Base-by-base conservation (phyloP, 1,139 yeast genomes). In the Hanseniaspora sp. region DNA sequence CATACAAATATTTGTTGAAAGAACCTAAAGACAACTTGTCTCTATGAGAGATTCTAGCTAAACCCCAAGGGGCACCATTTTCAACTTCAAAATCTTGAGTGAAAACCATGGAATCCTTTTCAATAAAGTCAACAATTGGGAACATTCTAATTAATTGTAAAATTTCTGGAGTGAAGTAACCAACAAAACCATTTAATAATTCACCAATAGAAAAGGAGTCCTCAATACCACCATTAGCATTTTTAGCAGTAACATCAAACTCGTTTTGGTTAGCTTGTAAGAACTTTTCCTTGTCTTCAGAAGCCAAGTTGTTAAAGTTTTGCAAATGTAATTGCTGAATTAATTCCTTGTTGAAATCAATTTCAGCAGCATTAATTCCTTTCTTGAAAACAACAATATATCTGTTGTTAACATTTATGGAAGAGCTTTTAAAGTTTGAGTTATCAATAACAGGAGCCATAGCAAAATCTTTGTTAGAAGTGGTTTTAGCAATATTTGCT, bases 11-110 rank as follows among this genome's bases (percentile, higher is more conserved):
- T 71, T 86, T 84, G 78, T 86, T 87, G 76, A 84, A 86, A 54
- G 87, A 75, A 58, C 85, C 84, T 61, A 87, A 76, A 58, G 81
- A 79, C 65, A 87, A 75, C 35, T 82, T 76, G 59, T 84, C 79
- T 69, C 96, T 83, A 74, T 90, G 96, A 52, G 96, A 86, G 58
- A 90, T 79, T 73, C 98, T 82, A 48, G 97, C 94, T 62, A 90
- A 77, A 64, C 96, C 96, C 97, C 96, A 88, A 56, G 96, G 95
- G 48, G 95, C 92, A 61, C 87, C 87, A 64, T 80, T 81, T 73
- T 87, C 92, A 57, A 78, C 71, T 54, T 75, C 74, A 60, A 80
- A 78, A 62, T 83, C 84, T 57, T 73, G 70, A 52, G 90, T 79
- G 60, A 75, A 72, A 54, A 88, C 95, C 59, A 77, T 71, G 5